Evolutionary conservation across 192 early-diverging fungal species (phyloP).

Genomic region (Glomus cerebriforme): DNA sequence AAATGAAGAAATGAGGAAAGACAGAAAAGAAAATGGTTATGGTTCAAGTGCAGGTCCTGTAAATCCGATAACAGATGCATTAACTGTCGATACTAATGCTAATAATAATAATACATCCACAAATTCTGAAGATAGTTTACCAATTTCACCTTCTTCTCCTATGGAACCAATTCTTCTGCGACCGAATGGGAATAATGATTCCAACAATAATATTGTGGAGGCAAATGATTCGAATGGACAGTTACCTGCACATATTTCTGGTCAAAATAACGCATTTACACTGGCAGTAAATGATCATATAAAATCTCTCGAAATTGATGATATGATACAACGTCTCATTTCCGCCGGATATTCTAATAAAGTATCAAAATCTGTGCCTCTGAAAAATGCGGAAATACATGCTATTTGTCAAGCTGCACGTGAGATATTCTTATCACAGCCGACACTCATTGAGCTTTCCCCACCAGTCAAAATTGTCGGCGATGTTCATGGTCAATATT

Average conservation of each 20-base stretch:
- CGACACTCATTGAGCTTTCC: conserved; percentile 73
- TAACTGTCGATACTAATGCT: not conserved
- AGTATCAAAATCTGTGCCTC: conserved; percentile 75
- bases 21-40: not conserved
- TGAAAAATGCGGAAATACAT: conserved; percentile 85
- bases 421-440: conserved; percentile 89
- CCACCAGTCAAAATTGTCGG: conserved; percentile 82
- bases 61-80: not conserved
- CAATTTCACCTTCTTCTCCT: conserved; percentile 17
- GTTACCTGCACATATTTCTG: not conserved
- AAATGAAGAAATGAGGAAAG: conserved; percentile 9
- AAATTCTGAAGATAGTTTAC: conserved; percentile 4
- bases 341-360: conserved; percentile 75
- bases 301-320: conserved; percentile 68
- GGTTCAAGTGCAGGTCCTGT: not conserved
- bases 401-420: conserved; percentile 84
- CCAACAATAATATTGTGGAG: not conserved
- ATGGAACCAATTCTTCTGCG: conserved; percentile 28
- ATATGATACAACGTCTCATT: conserved; percentile 83
- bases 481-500: conserved; percentile 95
- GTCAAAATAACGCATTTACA: conserved; percentile 33
- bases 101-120: not conserved
- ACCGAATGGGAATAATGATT: not conserved
- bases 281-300: conserved; percentile 31
- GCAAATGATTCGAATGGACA: not conserved